Conservation (phyloP, 768 basidiomycete species). For the Trametes coccinea region DNA sequence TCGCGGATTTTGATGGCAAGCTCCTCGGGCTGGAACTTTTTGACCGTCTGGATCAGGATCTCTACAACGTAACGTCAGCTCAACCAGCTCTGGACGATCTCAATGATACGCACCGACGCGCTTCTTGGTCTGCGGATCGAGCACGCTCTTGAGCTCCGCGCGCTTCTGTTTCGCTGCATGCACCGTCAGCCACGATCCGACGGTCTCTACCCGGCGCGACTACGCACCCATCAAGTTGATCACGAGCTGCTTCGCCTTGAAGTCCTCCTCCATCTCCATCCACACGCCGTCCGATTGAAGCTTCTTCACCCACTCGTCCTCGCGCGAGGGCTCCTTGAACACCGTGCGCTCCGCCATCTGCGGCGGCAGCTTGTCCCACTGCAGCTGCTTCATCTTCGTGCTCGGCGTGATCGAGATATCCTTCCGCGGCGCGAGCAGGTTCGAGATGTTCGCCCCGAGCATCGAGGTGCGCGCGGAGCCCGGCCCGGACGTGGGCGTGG, state of each 20-base stretch:
- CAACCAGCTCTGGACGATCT: background rate
- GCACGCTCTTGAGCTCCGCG: slow-evolving; percentile 87
- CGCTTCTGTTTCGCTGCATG: slow-evolving; percentile 73
- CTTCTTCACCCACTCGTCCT: slow-evolving; percentile 79
- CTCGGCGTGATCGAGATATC: slow-evolving; percentile 82
- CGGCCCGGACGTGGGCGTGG: slow-evolving; percentile 40
- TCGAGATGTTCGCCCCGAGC: slow-evolving; percentile 57
- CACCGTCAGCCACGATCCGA: background rate
- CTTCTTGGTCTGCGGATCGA: slow-evolving; percentile 90
- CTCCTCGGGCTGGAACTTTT: slow-evolving; percentile 82
- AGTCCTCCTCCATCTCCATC: slow-evolving; percentile 96
- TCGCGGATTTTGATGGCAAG: slow-evolving; percentile 81
- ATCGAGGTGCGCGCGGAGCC: slow-evolving; percentile 60
- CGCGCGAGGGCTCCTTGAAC: slow-evolving; percentile 75
- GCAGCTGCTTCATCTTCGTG: slow-evolving; percentile 95
- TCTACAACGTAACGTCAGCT: slow-evolving; percentile 46
- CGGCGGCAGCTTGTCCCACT: slow-evolving; percentile 98
- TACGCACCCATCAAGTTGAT: slow-evolving; percentile 80
- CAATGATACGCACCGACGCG: slow-evolving; percentile 71
- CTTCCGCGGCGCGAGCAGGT: slow-evolving; percentile 68
- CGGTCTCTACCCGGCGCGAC: background rate
- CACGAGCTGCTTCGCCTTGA: slow-evolving; percentile 94
- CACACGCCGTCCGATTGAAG: slow-evolving; percentile 86
- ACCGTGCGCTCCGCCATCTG: slow-evolving; percentile 82
- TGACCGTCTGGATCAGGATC: slow-evolving; percentile 87